These are phyloP conservation scores for Luzula sylvatica DNA, from an alignment of 176 grass and related monocot genomes.

Conservation along the genomic window DNA sequence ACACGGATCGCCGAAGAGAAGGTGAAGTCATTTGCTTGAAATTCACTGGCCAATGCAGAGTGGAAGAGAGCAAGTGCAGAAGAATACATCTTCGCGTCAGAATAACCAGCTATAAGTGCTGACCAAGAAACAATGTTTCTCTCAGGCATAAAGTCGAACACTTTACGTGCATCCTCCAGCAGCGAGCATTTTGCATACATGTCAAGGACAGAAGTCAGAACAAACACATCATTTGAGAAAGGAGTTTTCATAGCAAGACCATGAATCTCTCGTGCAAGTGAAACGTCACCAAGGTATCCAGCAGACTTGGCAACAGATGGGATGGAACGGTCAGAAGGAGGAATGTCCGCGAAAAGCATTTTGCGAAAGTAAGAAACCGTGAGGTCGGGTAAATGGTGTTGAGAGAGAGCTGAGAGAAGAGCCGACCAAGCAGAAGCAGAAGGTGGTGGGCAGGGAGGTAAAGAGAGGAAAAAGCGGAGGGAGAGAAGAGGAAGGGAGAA, in stretches of 20 bases:
- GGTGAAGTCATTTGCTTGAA: conserved; percentile 73
- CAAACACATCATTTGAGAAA: conserved; percentile 54
- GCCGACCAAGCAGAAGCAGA: conserved; percentile 69
- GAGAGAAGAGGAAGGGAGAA: conserved; percentile 49
- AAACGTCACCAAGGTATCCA: conserved; percentile 16
- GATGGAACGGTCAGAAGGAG: conserved; percentile 57
- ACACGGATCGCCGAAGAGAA: conserved; percentile 57
- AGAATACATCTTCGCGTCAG: conserved; percentile 39
- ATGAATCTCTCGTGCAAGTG: conserved; percentile 38
- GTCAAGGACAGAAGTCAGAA: conserved; percentile 53
- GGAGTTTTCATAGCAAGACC: conserved; percentile 55
- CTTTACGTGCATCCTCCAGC: conserved; percentile 28
- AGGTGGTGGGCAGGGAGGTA: conserved; percentile 31
- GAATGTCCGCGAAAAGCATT: conserved; percentile 44
- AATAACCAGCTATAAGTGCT: conserved; percentile 53
- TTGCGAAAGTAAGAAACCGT: conserved; percentile 49
- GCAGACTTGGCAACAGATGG: conserved; percentile 55
- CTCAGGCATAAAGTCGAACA: conserved; percentile 73
- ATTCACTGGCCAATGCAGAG: conserved; percentile 39
- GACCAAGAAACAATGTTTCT: conserved; percentile 96
- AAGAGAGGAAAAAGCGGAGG: conserved; percentile 60
- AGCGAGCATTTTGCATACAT: conserved; percentile 69
- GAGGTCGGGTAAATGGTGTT: conserved; percentile 43
- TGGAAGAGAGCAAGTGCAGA: conserved; percentile 36
- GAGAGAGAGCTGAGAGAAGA: conserved; percentile 55